Evolutionary conservation across 169 alveolate genomes (phyloP), one percentile per base, ranked within the genome.

Genomic region (Plasmodium yoelii): DNA sequence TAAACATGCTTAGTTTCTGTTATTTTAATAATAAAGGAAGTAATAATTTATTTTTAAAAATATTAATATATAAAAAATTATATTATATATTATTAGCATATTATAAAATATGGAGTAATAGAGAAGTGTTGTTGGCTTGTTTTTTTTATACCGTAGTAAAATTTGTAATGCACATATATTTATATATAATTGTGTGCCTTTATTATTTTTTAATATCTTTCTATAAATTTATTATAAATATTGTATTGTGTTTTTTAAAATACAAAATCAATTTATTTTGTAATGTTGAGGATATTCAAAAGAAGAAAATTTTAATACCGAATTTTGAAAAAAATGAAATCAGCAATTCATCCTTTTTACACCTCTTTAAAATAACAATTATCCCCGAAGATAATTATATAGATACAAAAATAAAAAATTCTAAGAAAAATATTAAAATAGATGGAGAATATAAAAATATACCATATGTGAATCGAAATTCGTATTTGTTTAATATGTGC

Each of bases 221-320:
- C n/a, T 46, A 56, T 49, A 22, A 22, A n/a, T 57, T 60, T 74
- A 24, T 24, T 51, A 13, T 74, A 63, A 60, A 49, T 65, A 55
- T 8, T 42, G 6, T 74, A 34, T 18, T 74, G 42, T 61, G 24
- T 28, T 74, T 74, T 63, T 12, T 56, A 2, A 51, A 55, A 12
- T 61, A 13, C 12, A 56, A 74, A 53, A 46, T 73, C 22, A 3
- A 15, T 9, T 12, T 26, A 18, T 34, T 61, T 24, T 28, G 46
- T 3, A 39, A 68, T 61, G 46, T 28, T 18, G 28, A 46, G 9
- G n/a, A 61, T 39, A 74, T 34, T 47, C 42, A 67, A 67, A 47
- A 44, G 49, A 73, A 34, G 19, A 51, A 55, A 8, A 22, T 34
- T 18, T 19, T 61, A 56, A 49, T 28, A n/a, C 26, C 8, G 42